Evolutionary conservation across 192 early-diverging fungal species (phyloP).

Genomic region (Entomortierella beljakovae): DNA sequence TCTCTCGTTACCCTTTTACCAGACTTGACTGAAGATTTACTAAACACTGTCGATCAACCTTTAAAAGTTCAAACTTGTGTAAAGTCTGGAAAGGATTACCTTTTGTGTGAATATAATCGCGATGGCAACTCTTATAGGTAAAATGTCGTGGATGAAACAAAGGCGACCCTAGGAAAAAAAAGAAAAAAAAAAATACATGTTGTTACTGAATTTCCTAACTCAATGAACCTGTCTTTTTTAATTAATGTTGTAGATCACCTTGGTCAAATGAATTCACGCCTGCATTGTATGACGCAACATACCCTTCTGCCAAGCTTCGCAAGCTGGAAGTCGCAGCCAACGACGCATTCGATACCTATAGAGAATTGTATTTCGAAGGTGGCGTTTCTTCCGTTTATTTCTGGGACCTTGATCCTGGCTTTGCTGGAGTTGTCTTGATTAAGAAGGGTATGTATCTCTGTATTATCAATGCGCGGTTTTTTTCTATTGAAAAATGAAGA

Average conservation of each 20-base stretch:
- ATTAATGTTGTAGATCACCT: constrained; percentile 75
- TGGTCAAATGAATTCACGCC: constrained; percentile 98
- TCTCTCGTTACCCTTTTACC: constrained; percentile 87
- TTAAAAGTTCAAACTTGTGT: constrained; percentile 80
- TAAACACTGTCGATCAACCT: constrained; percentile 94
- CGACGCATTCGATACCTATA: constrained; percentile 96
- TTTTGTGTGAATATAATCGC: constrained; percentile 97
- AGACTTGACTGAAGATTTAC: constrained; percentile 89
- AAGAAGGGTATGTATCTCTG: constrained; percentile 82
- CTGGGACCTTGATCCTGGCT: constrained; percentile 89
- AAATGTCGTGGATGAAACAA: not conserved
- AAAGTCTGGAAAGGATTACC: constrained; percentile 82
- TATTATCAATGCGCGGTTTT: no score
- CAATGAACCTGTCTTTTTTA: constrained; percentile 2
- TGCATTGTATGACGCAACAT: constrained; percentile 77
- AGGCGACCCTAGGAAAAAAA: not conserved
- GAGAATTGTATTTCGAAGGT: constrained; percentile 95
- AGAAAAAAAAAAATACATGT: not conserved
- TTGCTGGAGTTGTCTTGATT: constrained; percentile 95
- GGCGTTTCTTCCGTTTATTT: constrained; percentile 98
- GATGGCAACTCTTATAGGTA: constrained; percentile 94
- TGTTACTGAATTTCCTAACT: no score
- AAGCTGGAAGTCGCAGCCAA: constrained; percentile 93
- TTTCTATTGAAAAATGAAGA: not conserved
- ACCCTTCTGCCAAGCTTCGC: constrained; percentile 84